These are phyloP conservation scores for Myxozyma nipponensis DNA, from an alignment of 805 yeast species.

Conservation along the genomic window DNA sequence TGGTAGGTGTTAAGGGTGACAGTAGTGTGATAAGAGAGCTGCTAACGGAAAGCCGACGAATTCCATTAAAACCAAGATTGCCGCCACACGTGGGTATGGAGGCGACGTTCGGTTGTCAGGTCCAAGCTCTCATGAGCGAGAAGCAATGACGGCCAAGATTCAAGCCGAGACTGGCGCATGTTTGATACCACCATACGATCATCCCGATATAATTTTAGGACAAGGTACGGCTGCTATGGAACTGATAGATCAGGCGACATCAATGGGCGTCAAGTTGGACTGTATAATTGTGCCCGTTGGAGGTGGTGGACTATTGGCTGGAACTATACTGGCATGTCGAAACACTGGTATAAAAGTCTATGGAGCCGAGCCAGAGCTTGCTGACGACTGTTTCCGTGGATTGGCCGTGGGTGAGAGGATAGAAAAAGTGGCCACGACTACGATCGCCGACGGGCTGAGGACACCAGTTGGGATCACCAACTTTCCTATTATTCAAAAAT, in stretches of 20 bases:
- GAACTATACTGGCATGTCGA: constrained; percentile 32
- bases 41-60: constrained; percentile 47
- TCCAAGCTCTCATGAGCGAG: constrained; percentile 45
- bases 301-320: constrained; percentile 52
- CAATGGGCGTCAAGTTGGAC: constrained; percentile 40
- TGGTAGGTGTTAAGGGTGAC: constrained; percentile 35
- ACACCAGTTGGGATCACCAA: constrained; percentile 30
- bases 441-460: constrained; percentile 31
- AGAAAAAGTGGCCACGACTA: constrained; percentile 17
- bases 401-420: constrained; percentile 26
- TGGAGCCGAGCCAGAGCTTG: constrained; percentile 31
- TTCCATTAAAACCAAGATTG: constrained; percentile 48
- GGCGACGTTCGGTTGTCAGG: constrained; percentile 46
- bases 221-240: constrained; percentile 50
- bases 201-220: constrained; percentile 50
- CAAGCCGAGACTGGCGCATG: constrained; percentile 40
- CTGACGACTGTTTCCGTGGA: constrained; percentile 30
- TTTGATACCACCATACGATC: constrained; percentile 49
- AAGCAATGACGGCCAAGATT: constrained; percentile 43
- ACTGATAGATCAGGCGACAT: constrained; percentile 39
- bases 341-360: constrained; percentile 26
- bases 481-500: constrained; percentile 23
- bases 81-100: constrained; percentile 48
- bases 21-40: no score
- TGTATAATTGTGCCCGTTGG: constrained; percentile 53